These are phyloP conservation scores for Apiotrichum porosum DNA, from an alignment of 1,284 basidiomycete genomes.

Conservation along the genomic window DNA sequence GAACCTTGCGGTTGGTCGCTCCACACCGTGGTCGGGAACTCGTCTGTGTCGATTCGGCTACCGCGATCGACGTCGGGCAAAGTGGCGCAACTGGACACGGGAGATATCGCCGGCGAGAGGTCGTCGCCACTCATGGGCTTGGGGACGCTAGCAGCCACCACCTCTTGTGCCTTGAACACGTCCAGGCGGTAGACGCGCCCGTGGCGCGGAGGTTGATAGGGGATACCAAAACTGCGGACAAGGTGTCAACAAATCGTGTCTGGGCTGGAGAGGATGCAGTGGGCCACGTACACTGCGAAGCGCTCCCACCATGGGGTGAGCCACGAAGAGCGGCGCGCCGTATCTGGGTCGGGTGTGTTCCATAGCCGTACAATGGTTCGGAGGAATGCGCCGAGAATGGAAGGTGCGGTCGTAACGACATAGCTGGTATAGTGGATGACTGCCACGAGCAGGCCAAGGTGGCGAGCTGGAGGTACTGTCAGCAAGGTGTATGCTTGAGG, in stretches of 20 bases:
- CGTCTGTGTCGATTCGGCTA: constrained; percentile 7
- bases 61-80: constrained; percentile 16
- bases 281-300: constrained; percentile 8
- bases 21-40: constrained; percentile 12
- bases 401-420: constrained; percentile 4
- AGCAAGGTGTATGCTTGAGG: too few relatives aligned
- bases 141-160: too few relatives aligned
- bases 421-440: constrained; percentile 11
- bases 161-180: constrained; percentile 10
- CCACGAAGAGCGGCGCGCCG: not conserved
- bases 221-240: constrained; percentile 9
- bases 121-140: not conserved
- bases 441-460: constrained; percentile 18
- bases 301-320: constrained; percentile 11
- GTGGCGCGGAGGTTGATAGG: constrained; percentile 4
- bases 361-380: constrained; percentile 6
- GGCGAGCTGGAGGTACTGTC: constrained; percentile 8
- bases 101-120: constrained; percentile 4
- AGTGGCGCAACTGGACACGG: constrained; percentile 8
- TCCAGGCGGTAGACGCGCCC: constrained; percentile 11
- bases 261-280: not conserved
- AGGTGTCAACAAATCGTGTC: not conserved
- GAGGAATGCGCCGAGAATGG: constrained; percentile 1
- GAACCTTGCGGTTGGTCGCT: constrained; percentile 11
- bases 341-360: constrained; percentile 1